Evolutionary conservation across 2,329 filamentous ascomycete species (phyloP), one percentile per base, ranked within the genome.

Genomic region (Colletotrichum destructivum): DNA sequence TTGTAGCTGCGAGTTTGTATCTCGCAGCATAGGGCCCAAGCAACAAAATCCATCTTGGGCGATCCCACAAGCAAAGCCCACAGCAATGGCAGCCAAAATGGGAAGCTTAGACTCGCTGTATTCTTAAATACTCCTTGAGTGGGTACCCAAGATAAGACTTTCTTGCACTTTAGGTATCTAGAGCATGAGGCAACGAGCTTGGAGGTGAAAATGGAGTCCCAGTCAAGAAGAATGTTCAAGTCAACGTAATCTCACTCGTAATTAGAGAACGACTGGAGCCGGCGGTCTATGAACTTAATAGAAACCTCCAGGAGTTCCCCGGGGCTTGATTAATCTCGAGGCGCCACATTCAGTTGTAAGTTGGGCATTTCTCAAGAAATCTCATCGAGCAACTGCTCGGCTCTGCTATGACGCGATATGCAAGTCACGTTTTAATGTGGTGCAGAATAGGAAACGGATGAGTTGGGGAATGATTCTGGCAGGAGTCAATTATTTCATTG

Each of bases 281-380:
- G 18, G 11, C 21, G 46, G n/a, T 11, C 18, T 8, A 49, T n/a
- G n/a, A 38, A n/a, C n/a, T 11, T 49, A 23, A 18, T 3, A 49
- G n/a, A 49, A 23, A 9, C 9, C 3, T 0, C 9, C 4, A 12
- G 9, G 21, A 18, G 6, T 21, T 2, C 9, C 7, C 7, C 0
- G 46, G 18, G 46, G 11, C 11, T 7, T 9, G 11, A 21, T 21
- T 9, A 9, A 5, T 3, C 2, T 47, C n/a, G 11, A 8, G 18
- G 18, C 8, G 42, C 18, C 18, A 23, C 8, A 21, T 49, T 21
- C 8, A 13, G 12, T n/a, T 18, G 9, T 21, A 49, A n/a, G 7
- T 49, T 38, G 35, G 9, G 35, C 35, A 38, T 38, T 38, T 38
- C 8, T 38, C 9, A 38, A 38, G 8, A 3, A 11, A 38, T 3